Percentiles rank a stretch among this genome's conserved stretches.
Evolutionary conservation across 2,329 filamentous ascomycete species (phyloP).

Genomic region (Hirsutella minnesotensis): DNA sequence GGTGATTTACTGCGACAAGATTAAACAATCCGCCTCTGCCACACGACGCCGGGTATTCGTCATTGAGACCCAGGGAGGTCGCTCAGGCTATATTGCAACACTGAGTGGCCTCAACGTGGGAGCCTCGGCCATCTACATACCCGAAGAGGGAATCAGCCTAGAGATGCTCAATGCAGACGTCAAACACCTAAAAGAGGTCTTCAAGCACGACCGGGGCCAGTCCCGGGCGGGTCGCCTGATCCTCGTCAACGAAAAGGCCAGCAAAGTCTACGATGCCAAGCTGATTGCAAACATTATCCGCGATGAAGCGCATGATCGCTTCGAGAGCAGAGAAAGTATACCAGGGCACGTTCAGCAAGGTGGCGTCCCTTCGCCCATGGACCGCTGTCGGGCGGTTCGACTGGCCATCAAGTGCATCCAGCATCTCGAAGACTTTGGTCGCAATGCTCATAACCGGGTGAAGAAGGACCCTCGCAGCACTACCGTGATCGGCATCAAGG

Average conservation of each 20-base stretch:
- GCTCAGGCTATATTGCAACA: conserved; percentile 87
- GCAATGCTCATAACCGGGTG: conserved; percentile 53
- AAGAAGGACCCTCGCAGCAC: conserved; percentile 61
- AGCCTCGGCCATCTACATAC: conserved; percentile 87
- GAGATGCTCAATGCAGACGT: conserved; percentile 90
- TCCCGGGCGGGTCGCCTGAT: conserved; percentile 87
- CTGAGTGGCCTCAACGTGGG: conserved; percentile 86
- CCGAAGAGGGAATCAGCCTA: conserved; percentile 88
- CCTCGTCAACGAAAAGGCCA: conserved; percentile 92
- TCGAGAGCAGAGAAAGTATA: conserved; percentile 84
- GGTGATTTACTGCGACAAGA: conserved; percentile 91
- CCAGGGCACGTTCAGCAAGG: conserved; percentile 93
- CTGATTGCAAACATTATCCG: conserved; percentile 93
- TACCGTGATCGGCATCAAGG: conserved; percentile 83
- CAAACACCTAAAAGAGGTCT: conserved; percentile 74
- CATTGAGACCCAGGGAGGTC: conserved; percentile 92
- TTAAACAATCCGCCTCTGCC: conserved; percentile 91
- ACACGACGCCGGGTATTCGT: conserved; percentile 91
- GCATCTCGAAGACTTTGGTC: conserved; percentile 71
- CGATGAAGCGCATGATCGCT: conserved; percentile 81
- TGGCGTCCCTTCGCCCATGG: conserved; percentile 88
- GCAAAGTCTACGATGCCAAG: conserved; percentile 80
- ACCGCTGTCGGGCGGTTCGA: conserved; percentile 81
- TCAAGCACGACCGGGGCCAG: conserved; percentile 74
- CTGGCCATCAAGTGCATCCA: conserved; percentile 91